A percentile compares a stretch with the other conserved stretches of the same genome.
These are phyloP conservation scores for Sordariomycetes sp. DNA, from an alignment of 2,329 filamentous ascomycete species.

Conservation along the genomic window DNA sequence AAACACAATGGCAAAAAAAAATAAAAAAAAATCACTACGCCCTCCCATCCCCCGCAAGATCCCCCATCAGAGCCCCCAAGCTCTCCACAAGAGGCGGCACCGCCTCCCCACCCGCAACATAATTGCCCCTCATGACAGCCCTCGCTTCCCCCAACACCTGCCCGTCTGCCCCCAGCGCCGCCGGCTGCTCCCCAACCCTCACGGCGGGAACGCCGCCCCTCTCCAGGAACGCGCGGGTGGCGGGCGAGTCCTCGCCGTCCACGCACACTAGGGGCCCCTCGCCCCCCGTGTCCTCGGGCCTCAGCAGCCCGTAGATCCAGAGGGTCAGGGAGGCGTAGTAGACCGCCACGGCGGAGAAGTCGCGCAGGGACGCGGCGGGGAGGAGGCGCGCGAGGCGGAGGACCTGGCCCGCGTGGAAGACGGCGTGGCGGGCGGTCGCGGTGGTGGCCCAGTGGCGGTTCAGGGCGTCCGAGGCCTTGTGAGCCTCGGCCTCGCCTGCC, in stretches of 20 bases:
- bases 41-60: conserved; percentile 23
- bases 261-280: conserved; percentile 14
- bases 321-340: conserved; percentile 56
- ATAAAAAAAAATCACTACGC: background rate
- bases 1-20: background rate
- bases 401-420: conserved; percentile 58
- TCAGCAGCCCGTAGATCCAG: conserved; percentile 60
- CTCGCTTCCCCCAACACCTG: conserved; percentile 44
- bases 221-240: background rate
- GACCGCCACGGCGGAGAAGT: conserved; percentile 55
- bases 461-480: conserved; percentile 41
- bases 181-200: conserved; percentile 14
- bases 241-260: conserved; percentile 9
- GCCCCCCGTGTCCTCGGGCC: conserved; percentile 34
- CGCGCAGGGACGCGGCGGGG: conserved; percentile 38
- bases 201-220: background rate
- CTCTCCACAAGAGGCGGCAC: conserved; percentile 55
- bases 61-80: conserved; percentile 47
- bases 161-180: conserved; percentile 38
- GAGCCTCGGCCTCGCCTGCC: conserved; percentile 52
- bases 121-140: conserved; percentile 41
- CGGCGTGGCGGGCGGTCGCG: conserved; percentile 39
- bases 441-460: conserved; percentile 42
- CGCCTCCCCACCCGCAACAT: conserved; percentile 23
- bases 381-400: conserved; percentile 44